Evolutionary conservation across 2,329 filamentous ascomycete species (phyloP).

Genomic region (Aspergillus glaucus): DNA sequence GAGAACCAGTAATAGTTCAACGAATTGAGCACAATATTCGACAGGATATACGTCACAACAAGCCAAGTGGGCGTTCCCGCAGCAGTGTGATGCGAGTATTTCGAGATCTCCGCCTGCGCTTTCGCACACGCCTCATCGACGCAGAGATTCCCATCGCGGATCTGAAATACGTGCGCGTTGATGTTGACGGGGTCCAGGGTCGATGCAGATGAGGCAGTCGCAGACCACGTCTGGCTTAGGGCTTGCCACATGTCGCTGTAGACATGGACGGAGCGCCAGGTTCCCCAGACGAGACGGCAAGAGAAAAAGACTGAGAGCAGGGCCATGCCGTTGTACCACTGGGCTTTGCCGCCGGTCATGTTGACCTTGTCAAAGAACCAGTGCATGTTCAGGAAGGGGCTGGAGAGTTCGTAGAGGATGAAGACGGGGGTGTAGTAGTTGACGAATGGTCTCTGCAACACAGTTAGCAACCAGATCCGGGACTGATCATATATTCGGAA

Average conservation of each 20-base stretch:
- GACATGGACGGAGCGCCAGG: slow-evolving; percentile 52
- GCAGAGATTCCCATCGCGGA: slow-evolving; percentile 30
- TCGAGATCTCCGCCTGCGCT: slow-evolving; percentile 43
- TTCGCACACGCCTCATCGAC: slow-evolving; percentile 33
- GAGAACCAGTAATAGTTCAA: slow-evolving; percentile 62
- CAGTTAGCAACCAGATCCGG: background rate
- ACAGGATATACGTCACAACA: slow-evolving; percentile 50
- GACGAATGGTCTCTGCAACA: slow-evolving; percentile 54
- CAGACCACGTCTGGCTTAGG: slow-evolving; percentile 39
- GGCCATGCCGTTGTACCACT: slow-evolving; percentile 58
- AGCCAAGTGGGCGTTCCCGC: slow-evolving; percentile 52
- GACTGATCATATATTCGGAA: background rate
- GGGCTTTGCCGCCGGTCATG: slow-evolving; percentile 55
- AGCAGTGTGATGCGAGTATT: slow-evolving; percentile 38
- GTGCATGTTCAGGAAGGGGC: slow-evolving; percentile 62
- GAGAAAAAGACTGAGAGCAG: slow-evolving; percentile 55
- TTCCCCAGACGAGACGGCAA: slow-evolving; percentile 59
- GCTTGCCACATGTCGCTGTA: slow-evolving; percentile 55
- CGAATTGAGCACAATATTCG: slow-evolving; percentile 55
- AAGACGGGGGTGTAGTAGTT: slow-evolving; percentile 61
- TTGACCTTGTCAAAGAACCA: slow-evolving; percentile 65
- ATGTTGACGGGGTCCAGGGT: slow-evolving; percentile 22
- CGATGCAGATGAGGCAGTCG: slow-evolving; percentile 21
- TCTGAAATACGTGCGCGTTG: slow-evolving; percentile 28
- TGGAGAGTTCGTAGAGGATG: slow-evolving; percentile 62